Evolutionary conservation across 2,329 filamentous ascomycete genomes (phyloP).

Genomic region (Aspergillus neoniger): DNA sequence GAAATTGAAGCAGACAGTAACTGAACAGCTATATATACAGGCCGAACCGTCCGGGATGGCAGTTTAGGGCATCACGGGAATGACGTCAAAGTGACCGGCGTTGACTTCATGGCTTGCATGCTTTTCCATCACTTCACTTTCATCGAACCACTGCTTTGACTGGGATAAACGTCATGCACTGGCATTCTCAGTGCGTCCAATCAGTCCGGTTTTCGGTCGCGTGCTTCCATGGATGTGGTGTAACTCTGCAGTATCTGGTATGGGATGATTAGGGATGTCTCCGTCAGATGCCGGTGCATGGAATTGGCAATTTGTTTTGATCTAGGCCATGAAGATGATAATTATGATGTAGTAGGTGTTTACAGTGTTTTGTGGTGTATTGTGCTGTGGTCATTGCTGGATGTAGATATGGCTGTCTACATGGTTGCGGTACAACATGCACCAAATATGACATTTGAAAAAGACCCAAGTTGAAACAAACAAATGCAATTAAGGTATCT

Average conservation of each 20-base stretch:
- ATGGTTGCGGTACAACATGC: background rate
- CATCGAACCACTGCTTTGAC: background rate
- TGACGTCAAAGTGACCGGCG: slow-evolving; percentile 27
- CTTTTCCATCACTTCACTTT: too few relatives aligned
- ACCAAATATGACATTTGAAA: too few relatives aligned
- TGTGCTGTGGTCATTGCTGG: too few relatives aligned
- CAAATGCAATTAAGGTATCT: slow-evolving; percentile 2
- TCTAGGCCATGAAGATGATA: background rate
- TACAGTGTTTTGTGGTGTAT: background rate
- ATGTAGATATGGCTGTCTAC: background rate
- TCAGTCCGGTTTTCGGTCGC: background rate
- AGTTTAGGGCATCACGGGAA: background rate
- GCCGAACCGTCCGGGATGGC: too few relatives aligned
- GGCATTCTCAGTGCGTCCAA: background rate
- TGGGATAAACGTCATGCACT: background rate
- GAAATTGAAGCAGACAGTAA: background rate
- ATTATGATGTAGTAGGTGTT: background rate
- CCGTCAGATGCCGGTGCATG: too few relatives aligned
- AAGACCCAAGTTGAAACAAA: background rate
- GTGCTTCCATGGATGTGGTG: background rate
- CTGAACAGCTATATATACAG: background rate
- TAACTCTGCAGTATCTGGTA: background rate
- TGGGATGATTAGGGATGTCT: background rate
- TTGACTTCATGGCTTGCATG: slow-evolving; percentile 17
- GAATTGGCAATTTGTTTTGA: background rate